Conservation (phyloP, 495 filamentous ascomycete genomes). For the Trichoderma reesei region DNA sequence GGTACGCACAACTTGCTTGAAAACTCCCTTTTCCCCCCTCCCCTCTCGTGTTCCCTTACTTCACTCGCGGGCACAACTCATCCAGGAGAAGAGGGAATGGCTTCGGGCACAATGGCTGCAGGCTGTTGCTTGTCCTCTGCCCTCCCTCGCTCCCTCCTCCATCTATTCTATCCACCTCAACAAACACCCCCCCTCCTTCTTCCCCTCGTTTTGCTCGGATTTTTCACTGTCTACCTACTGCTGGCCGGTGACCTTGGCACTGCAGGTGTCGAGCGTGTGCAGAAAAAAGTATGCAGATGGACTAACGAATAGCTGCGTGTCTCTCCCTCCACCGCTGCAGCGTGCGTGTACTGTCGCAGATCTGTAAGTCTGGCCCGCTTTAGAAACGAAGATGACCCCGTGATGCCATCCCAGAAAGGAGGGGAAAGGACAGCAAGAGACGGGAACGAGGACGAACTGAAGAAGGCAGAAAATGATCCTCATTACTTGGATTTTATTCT, state of each 20-base stretch:
- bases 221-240: no score
- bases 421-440: no score
- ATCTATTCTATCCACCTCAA: no score
- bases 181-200: no score
- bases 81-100: conserved; percentile 6
- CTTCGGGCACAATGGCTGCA: neutral
- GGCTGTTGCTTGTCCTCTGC: conserved; percentile 4
- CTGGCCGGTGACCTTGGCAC: conserved; percentile 12
- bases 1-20: conserved; percentile 47
- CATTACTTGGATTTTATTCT: conserved; percentile 7
- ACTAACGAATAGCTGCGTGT: conserved; percentile 2
- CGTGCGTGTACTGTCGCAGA: conserved; percentile 97
- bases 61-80: conserved; percentile 17
- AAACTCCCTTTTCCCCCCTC: conserved; percentile 12
- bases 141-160: conserved; percentile 17
- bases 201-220: conserved; percentile 2
- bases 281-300: neutral
- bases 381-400: neutral
- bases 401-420: neutral
- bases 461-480: no score
- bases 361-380: conserved; percentile 64
- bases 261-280: conserved; percentile 34
- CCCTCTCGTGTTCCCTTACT: conserved; percentile 16
- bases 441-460: no score
- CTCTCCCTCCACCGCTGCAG: conserved; percentile 39